Evolutionary conservation across 2,329 filamentous ascomycete genomes (phyloP), one percentile per base, ranked within the genome.

Genomic region (Colletotrichum musae): DNA sequence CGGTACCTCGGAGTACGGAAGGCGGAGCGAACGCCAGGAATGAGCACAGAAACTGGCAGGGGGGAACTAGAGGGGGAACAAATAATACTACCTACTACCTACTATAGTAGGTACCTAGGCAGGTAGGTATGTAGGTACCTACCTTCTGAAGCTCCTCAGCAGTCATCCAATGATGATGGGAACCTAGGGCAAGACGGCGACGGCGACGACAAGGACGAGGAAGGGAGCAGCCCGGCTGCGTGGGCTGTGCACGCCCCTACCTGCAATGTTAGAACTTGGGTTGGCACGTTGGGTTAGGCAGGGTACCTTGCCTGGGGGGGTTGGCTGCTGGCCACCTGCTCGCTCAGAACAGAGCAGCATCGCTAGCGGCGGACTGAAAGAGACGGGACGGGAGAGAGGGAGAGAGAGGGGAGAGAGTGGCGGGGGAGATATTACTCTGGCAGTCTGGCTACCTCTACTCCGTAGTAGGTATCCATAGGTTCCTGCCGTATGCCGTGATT

Each of bases 161-260:
- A 36, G 32, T 36, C 32, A 36, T 36, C 32, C 32, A 36, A 36
- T 36, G 32, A 36, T 32, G 32, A 36, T 15, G 24, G n/a, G 53
- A 57, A 24, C 21, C 21, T 24, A 24, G 21, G 21, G 28, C 9
- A 43, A 36, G 21, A 47, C 16, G 26, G 47, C 21, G 21, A 24
- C 21, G 21, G 36, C 21, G 32, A 52, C 32, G 50, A 45, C 48
- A 39, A 61, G 36, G 39, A 62, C 50, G 18, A 51, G 58, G 58
- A 16, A 53, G 59, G 59, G 48, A 62, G 59, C 21, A 24, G 32
- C 32, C 7, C 32, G 32, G 48, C 59, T 45, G 59, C 45, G 21
- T 53, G 59, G 50, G 59, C 50, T 52, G 58, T 62, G 58, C 50
- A 21, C 48, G 47, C 58, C 58, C 58, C 58, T 60, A 51, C 45